Percentiles rank a stretch among this genome's conserved stretches.
Evolutionary conservation across 2,329 filamentous ascomycete genomes (phyloP).

Genomic region (Sclerotinia minor): DNA sequence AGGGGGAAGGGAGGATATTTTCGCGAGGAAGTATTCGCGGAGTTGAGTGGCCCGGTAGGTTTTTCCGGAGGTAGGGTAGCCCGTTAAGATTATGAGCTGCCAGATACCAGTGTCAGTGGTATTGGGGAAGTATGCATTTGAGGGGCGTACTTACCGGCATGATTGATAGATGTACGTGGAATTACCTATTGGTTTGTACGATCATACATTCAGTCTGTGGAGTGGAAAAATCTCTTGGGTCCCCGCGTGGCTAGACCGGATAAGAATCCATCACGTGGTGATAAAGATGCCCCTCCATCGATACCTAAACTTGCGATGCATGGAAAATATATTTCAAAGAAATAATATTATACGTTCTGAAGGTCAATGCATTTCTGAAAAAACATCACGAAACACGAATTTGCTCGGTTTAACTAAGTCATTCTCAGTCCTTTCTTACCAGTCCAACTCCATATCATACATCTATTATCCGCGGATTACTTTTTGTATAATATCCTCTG

Average conservation of each 20-base stretch:
- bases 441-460: neutral
- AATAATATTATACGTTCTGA: neutral
- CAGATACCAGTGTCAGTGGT: neutral
- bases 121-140: neutral
- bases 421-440: neutral
- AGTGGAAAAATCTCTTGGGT: conserved; percentile 17
- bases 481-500: neutral
- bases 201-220: neutral
- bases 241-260: neutral
- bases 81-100: conserved; percentile 68
- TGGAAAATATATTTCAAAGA: neutral
- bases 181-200: conserved; percentile 2
- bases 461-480: too few species aligned
- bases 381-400: neutral
- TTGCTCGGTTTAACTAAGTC: neutral
- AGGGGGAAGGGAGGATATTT: conserved; percentile 41
- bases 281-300: conserved; percentile 11
- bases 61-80: conserved; percentile 68
- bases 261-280: neutral
- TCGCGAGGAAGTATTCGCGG: conserved; percentile 63
- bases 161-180: conserved; percentile 8
- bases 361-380: neutral
- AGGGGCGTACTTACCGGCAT: conserved; percentile 19
- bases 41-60: conserved; percentile 67
- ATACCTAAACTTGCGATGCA: neutral